Evolutionary conservation across 2,329 filamentous ascomycete species (phyloP).

Genomic region (Diaporthe eres): DNA sequence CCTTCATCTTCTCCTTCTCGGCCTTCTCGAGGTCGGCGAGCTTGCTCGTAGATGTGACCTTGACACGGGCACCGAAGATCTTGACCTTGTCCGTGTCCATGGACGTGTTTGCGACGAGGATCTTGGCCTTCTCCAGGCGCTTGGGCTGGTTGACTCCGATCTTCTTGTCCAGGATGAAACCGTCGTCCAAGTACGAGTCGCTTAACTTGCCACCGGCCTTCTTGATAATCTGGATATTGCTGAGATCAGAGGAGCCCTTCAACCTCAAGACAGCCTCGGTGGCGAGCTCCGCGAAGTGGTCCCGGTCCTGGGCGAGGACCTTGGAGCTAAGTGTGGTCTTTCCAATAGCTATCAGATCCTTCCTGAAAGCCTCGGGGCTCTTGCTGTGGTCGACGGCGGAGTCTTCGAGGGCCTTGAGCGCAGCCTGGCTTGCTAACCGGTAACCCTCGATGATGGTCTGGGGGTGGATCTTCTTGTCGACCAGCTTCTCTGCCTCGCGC

Average conservation of each 20-base stretch:
- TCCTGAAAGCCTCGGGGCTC: constrained; percentile 85
- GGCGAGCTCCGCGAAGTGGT: constrained; percentile 91
- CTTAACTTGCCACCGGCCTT: constrained; percentile 98
- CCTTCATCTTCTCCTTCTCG: constrained; percentile 99
- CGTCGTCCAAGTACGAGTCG: constrained; percentile 97
- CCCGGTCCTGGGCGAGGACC: constrained; percentile 92
- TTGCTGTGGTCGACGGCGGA: constrained; percentile 92
- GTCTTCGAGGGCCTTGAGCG: constrained; percentile 85
- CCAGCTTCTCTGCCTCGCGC: constrained; percentile 95
- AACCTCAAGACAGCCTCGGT: constrained; percentile 92
- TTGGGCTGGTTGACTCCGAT: constrained; percentile 99
- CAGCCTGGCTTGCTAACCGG: constrained; percentile 94
- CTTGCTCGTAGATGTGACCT: constrained; percentile 96
- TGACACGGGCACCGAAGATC: constrained; percentile 97
- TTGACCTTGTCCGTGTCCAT: constrained; percentile 99
- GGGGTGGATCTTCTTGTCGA: constrained; percentile 98
- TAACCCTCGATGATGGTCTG: constrained; percentile 99
- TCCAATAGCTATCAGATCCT: constrained; percentile 91
- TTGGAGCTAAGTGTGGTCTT: constrained; percentile 97
- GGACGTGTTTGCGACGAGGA: constrained; percentile 95
- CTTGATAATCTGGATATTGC: constrained; percentile 99
- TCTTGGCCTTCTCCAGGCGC: constrained; percentile 97
- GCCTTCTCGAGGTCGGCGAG: constrained; percentile 98
- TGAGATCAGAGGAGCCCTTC: constrained; percentile 91
- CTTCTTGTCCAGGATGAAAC: constrained; percentile 99